phyloP scores from a whole-genome alignment of 1,284 basidiomycete species.

The Microbotryum scabiosae region DNA sequence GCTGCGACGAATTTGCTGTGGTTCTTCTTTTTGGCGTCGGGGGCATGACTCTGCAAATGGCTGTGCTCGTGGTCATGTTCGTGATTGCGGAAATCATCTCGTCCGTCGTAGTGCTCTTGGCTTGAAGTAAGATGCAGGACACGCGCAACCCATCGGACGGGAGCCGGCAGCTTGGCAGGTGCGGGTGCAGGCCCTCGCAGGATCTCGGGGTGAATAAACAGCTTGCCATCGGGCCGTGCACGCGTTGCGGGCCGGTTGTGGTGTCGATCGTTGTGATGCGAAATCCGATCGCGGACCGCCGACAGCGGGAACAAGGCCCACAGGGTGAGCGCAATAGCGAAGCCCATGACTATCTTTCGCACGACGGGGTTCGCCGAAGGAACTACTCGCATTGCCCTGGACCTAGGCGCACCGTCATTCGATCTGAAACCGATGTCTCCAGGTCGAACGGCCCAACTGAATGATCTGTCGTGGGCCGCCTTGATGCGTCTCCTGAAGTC shows the following conservation, averaged over 20 bases:
- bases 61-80: neutral
- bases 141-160: constrained; percentile 2
- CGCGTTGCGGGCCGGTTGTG: neutral
- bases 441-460: constrained; percentile 16
- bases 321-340: neutral
- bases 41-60: no score
- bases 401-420: constrained; percentile 1
- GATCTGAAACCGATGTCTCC: constrained; percentile 1
- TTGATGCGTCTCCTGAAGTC: constrained; percentile 12
- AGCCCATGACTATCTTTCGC: neutral
- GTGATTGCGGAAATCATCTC: neutral
- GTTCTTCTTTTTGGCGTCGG: neutral
- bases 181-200: neutral
- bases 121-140: neutral
- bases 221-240: neutral
- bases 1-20: constrained; percentile 14
- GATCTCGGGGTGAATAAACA: constrained; percentile 29
- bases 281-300: neutral
- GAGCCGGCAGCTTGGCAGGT: constrained; percentile 1
- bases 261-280: neutral
- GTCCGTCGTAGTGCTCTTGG: neutral
- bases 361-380: neutral
- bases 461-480: constrained; percentile 17
- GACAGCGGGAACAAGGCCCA: neutral
- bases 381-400: neutral